Evolutionary conservation across 2,329 filamentous ascomycete genomes (phyloP).

Genomic region (Stachybotrys elegans): DNA sequence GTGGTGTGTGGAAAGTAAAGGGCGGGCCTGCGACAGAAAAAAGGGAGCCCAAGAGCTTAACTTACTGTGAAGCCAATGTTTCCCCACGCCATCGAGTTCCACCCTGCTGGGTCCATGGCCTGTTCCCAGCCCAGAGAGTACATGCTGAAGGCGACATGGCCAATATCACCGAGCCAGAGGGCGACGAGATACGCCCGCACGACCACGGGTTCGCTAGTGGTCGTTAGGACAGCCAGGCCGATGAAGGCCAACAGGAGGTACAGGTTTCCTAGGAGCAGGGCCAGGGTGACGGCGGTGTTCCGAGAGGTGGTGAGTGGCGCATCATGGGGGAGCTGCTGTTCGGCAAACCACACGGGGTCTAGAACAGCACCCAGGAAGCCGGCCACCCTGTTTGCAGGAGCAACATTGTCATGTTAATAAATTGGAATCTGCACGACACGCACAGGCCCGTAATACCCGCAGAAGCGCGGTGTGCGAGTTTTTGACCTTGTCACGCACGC

Average conservation of each 20-base stretch:
- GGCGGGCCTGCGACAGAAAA: too few species aligned
- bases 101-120: slow-evolving; percentile 47
- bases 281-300: slow-evolving; percentile 50
- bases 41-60: slow-evolving; percentile 5
- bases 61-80: slow-evolving; percentile 63
- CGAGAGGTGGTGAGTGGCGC: slow-evolving; percentile 30
- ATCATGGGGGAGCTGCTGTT: slow-evolving; percentile 49
- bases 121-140: slow-evolving; percentile 53
- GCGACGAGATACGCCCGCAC: slow-evolving; percentile 63
- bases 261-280: slow-evolving; percentile 64
- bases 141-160: slow-evolving; percentile 58
- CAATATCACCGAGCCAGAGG: slow-evolving; percentile 60
- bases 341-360: slow-evolving; percentile 57
- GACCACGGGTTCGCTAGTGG: slow-evolving; percentile 60
- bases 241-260: slow-evolving; percentile 63
- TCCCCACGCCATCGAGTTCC: slow-evolving; percentile 70
- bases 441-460: background rate
- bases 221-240: slow-evolving; percentile 58
- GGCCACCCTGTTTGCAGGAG: slow-evolving; percentile 41
- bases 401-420: too few species aligned
- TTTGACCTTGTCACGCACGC: background rate
- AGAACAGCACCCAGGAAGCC: slow-evolving; percentile 54
- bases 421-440: background rate
- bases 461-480: background rate
- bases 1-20: background rate